Base-by-base conservation (phyloP, 495 filamentous ascomycete genomes). In the Trichoderma virens region DNA sequence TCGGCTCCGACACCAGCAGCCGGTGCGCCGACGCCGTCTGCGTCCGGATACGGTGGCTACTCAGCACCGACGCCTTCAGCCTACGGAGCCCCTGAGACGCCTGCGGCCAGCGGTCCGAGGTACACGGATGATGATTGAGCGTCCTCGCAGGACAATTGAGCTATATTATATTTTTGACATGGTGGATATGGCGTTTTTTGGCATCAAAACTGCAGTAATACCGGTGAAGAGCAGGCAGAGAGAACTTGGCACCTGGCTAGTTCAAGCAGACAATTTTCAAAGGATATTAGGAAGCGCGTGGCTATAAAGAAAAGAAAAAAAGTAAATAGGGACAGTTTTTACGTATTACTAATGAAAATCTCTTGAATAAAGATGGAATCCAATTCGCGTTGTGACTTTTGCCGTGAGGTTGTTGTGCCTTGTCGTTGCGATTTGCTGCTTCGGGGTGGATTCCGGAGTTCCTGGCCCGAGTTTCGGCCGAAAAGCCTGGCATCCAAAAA, bases 31-130 rank as follows among this genome's bases (percentile, higher is more conserved):
- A 85, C 85, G 0, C 84, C 83, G 0, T 85, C 78, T 7, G 78
- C 79, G n/a, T 73, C 73, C 27, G 73, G 73, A 5, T 73, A 87
- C 61, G 86, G 85, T 65, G 84, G 86, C 63, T 56, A 20, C 51
- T 56, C 51, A 16, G 90, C 90, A 2, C 89, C 90, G 3, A 96
- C 92, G 3, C 92, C 92, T 0, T 92, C 86, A 0, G 81, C 84
- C 3, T 90, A 89, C 70, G 86, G 80, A 34, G 77, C 74, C 59
- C 85, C 89, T 25, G 88, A 90, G 71, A 93, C 90, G 0, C 91
- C 92, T 3, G 91, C 89, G 13, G 86, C 87, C 11, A 86, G 83
- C 66, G 85, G 80, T 56, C 83, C 83, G 32, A 72, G 80, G 59
- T 86, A 86, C 69, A 73, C 76, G 7, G 80, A 84, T 59, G 80